Base-by-base conservation (phyloP, 129 eudicot species). In the Solidago caesia region DNA sequence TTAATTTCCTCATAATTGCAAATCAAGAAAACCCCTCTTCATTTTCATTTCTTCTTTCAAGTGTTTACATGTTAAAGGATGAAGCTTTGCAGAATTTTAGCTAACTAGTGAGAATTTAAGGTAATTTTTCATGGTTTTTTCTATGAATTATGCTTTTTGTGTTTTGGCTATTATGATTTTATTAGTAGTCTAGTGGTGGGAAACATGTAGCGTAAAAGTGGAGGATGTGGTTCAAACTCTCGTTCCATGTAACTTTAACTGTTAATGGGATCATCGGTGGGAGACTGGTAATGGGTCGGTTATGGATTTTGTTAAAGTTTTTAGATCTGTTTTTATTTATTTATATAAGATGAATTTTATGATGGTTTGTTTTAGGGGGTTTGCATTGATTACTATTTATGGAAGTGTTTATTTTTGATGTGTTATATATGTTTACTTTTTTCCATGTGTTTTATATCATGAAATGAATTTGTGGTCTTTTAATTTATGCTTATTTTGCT, bases 291-390 rank as follows among this genome's bases (percentile, higher is more conserved):
- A 33, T 33, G 39, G 39, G 39, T 33, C 39, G 39, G 39, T 33
- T 33, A 33, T 33, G 39, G 0, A 33, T 33, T 0, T 33, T 33
- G 39, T 70, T 70, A n/a, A 64, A 48, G 33, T 47, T 0, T 21
- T 21, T 21, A 21, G 21, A 21, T 57, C 14, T 59, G 42, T 25
- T 65, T 29, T 62, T 14, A 27, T 68, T 14, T 2, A 47, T 57
- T 69, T 64, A 49, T 71, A 62, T 71, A 27, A 33, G 77, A 61
- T 78, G 8, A 56, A 27, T 62, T 61, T 62, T 78, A 62, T 78
- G 82, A 4, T 62, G 57, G 14, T 62, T 14, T 70, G 65, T 62
- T 29, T 66, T 60, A 43, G 6, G 77, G 71, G 14, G 21, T 77
- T 71, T 71, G 48, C 64, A 64, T 71, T 71, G 65, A 71, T 43